Percentiles rank a stretch among this genome's conserved stretches.
phyloP scores from a whole-genome alignment of 257 asterid species.

The Mitragyna speciosa region DNA sequence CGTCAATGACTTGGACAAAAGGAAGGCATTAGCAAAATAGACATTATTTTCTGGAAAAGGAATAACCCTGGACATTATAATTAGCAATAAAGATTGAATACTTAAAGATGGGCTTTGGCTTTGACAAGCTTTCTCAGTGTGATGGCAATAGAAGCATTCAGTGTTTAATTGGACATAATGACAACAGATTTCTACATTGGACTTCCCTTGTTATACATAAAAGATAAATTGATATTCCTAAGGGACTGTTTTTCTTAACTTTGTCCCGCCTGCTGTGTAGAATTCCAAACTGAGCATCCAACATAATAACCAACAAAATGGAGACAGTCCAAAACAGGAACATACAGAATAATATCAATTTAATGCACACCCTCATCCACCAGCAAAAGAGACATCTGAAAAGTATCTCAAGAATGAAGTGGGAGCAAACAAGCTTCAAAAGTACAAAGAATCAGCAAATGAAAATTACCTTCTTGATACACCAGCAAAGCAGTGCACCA shows the following conservation, averaged over 20 bases:
- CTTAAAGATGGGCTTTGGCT: background rate
- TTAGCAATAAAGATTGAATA: background rate
- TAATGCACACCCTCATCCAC: background rate
- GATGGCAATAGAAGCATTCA: background rate
- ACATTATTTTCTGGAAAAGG: background rate
- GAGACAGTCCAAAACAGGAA: background rate
- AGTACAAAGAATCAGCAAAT: conserved; percentile 7
- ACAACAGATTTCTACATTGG: background rate
- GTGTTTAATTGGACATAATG: too few relatives aligned
- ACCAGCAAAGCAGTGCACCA: conserved; percentile 99
- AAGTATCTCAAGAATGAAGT: background rate
- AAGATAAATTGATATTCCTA: background rate
- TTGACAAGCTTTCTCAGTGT: background rate
- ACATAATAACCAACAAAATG: background rate
- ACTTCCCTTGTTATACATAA: background rate
- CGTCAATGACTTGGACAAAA: background rate
- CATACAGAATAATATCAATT: background rate
- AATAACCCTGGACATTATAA: background rate
- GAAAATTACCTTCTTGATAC: conserved; percentile 85
- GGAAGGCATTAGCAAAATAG: background rate
- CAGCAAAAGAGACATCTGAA: background rate
- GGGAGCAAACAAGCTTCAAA: conserved; percentile 5
- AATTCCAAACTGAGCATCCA: background rate
- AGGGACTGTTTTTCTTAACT: background rate
- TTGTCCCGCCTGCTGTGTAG: background rate